These are phyloP conservation scores for Tuber aestivum DNA, from an alignment of 495 filamentous ascomycete genomes.

Conservation along the genomic window DNA sequence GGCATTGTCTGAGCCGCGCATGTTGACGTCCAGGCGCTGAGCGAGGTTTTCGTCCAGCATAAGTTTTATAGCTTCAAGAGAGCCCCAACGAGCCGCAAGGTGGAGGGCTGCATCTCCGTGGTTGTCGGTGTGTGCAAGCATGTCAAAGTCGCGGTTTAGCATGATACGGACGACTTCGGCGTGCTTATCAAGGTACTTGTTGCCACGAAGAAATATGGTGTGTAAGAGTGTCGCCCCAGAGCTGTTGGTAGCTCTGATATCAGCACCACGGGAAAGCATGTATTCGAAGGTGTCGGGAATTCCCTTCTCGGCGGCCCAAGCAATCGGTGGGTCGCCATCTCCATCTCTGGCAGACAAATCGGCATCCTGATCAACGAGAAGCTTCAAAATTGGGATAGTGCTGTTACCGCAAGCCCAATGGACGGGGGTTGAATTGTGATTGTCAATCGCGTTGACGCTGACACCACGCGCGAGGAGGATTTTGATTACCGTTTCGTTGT, in stretches of 20 bases:
- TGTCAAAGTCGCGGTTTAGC: not conserved
- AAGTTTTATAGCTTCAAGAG: not conserved
- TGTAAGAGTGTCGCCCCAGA: not conserved
- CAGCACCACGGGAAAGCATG: constrained; percentile 1
- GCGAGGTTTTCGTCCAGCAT: not conserved
- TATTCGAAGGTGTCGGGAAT: not conserved
- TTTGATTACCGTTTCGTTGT: not conserved
- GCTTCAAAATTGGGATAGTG: not conserved
- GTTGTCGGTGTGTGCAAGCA: not conserved
- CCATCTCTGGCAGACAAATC: not conserved
- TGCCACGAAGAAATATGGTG: not conserved
- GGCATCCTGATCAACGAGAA: constrained; percentile 4
- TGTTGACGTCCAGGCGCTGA: not conserved
- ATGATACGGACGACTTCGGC: constrained; percentile 2
- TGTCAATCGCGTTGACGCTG: constrained; percentile 13
- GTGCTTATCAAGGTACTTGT: not conserved
- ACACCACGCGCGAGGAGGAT: not conserved
- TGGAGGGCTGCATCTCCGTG: not conserved
- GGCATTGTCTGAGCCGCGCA: not conserved
- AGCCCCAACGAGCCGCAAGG: not conserved
- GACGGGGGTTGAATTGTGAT: constrained; percentile 13
- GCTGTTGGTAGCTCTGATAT: not conserved
- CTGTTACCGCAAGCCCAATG: constrained; percentile 22
- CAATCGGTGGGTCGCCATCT: not conserved
- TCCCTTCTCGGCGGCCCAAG: not conserved